phyloP scores from a whole-genome alignment of 2,329 filamentous ascomycete species.

The Aspergillus fijiensis region DNA sequence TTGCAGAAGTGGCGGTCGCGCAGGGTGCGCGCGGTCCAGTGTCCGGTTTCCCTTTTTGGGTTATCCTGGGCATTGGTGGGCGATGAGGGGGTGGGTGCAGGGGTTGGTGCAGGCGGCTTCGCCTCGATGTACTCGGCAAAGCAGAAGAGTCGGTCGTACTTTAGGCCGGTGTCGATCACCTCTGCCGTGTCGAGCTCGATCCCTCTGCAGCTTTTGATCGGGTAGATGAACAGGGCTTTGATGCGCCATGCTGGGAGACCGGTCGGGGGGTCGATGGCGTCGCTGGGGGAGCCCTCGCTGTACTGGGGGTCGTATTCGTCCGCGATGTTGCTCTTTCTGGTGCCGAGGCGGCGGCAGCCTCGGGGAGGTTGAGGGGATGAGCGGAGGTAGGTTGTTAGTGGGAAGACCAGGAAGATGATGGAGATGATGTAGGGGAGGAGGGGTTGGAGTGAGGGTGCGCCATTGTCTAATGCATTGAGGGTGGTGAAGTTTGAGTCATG shows the following conservation, averaged over 20 bases:
- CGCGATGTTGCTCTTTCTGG: conserved; percentile 52
- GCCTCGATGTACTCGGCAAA: conserved; percentile 61
- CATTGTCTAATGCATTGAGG: conserved; percentile 6
- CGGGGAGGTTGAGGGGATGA: conserved; percentile 26
- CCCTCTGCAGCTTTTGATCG: conserved; percentile 77
- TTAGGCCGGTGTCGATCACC: conserved; percentile 67
- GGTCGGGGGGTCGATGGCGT: conserved; percentile 30
- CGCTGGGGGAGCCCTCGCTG: conserved; percentile 35
- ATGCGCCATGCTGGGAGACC: conserved; percentile 48
- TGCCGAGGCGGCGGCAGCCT: conserved; percentile 55
- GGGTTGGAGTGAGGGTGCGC: not conserved
- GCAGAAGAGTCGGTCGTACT: conserved; percentile 78
- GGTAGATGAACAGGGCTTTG: conserved; percentile 76
- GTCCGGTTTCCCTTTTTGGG: conserved; percentile 33
- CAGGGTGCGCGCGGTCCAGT: conserved; percentile 45
- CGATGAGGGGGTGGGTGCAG: too few species aligned
- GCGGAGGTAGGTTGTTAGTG: conserved; percentile 4
- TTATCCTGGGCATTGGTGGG: not conserved
- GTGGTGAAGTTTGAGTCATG: not conserved
- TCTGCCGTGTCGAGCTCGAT: conserved; percentile 68
- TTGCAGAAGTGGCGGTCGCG: conserved; percentile 53
- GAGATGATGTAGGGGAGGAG: not conserved
- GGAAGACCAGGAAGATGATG: conserved; percentile 7
- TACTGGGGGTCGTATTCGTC: conserved; percentile 59
- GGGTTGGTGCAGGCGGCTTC: conserved; percentile 36